Conservation (phyloP, 495 filamentous ascomycete species). For the Penicillium paxilli region DNA sequence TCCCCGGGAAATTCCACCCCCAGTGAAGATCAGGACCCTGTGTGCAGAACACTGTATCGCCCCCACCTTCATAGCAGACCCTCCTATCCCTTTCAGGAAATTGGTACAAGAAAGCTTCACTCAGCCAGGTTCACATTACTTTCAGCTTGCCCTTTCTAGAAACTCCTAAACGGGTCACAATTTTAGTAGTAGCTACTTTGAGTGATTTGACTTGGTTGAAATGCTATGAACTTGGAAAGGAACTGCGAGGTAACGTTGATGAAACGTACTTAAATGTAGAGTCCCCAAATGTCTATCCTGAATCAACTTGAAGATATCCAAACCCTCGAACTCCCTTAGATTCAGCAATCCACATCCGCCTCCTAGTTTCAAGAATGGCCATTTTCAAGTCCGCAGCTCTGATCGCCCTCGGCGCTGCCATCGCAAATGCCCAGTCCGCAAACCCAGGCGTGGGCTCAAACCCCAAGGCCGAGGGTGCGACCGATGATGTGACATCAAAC, state of each 20-base stretch:
- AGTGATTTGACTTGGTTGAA: not conserved
- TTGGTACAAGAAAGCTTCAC: not conserved
- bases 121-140: not conserved
- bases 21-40: not conserved
- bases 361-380: slow-evolving; percentile 1
- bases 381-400: slow-evolving; percentile 10
- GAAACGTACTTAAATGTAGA: not conserved
- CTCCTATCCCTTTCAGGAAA: not conserved
- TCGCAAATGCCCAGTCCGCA: slow-evolving; percentile 20
- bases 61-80: not conserved
- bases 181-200: not conserved
- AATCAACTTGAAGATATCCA: not conserved
- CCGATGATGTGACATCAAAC: slow-evolving; percentile 24
- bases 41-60: not conserved
- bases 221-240: not conserved
- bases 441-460: slow-evolving; percentile 29
- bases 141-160: not conserved
- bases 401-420: slow-evolving; percentile 6
- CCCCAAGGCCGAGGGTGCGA: slow-evolving; percentile 29
- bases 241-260: not conserved
- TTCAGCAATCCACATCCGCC: not conserved
- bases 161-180: not conserved
- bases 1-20: not conserved
- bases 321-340: not conserved
- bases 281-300: not conserved